Conservation (phyloP, 495 filamentous ascomycete species). For the Neurospora cerealis region DNA sequence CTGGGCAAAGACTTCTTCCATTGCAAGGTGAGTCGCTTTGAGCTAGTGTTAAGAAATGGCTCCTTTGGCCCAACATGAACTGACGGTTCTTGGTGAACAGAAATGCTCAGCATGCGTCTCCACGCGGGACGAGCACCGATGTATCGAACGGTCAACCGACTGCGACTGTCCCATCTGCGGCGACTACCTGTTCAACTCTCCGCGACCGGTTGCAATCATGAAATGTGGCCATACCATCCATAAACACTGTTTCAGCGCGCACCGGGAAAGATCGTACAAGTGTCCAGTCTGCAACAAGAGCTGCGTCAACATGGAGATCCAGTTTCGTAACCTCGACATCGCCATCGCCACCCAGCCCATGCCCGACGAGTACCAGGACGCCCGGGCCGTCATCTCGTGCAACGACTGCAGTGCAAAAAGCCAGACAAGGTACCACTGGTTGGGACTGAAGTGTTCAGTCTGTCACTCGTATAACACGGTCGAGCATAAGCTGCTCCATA, state of each 20-base stretch:
- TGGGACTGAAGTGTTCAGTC: conserved; percentile 80
- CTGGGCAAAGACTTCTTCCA: conserved; percentile 95
- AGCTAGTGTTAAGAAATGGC: neutral
- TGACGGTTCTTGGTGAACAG: conserved; percentile 29
- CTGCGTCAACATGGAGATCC: conserved; percentile 91
- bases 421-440: conserved; percentile 82
- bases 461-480: conserved; percentile 81
- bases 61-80: neutral
- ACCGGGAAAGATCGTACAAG: conserved; percentile 79
- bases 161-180: conserved; percentile 98
- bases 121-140: conserved; percentile 73
- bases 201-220: conserved; percentile 83
- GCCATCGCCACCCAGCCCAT: conserved; percentile 85
- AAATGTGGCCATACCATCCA: conserved; percentile 95
- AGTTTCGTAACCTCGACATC: conserved; percentile 81
- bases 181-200: conserved; percentile 95
- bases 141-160: conserved; percentile 88
- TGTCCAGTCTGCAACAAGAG: conserved; percentile 93
- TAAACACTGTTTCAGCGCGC: conserved; percentile 69
- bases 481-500: conserved; percentile 49
- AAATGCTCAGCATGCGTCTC: conserved; percentile 87
- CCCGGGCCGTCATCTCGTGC: conserved; percentile 74
- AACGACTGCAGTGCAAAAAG: conserved; percentile 90
- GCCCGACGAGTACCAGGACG: conserved; percentile 71
- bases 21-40: conserved; percentile 64